A percentile compares a stretch with the other conserved stretches of the same genome.
Conservation (phyloP, 2,329 filamentous ascomycete genomes). For the Eutypella sp. region DNA sequence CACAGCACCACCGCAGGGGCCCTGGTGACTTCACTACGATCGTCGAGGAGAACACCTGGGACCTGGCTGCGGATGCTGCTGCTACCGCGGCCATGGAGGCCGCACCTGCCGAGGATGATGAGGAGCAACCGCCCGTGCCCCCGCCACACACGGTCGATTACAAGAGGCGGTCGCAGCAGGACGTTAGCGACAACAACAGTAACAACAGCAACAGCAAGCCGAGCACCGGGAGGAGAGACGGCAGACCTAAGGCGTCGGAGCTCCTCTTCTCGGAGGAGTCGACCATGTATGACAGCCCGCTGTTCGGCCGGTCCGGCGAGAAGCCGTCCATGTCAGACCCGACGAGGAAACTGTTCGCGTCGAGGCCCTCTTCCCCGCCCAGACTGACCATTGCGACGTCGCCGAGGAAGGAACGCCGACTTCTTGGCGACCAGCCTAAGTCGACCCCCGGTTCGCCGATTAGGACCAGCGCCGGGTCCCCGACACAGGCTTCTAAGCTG, state of each 20-base stretch:
- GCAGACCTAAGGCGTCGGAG: conserved; percentile 11
- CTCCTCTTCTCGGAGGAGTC: conserved; percentile 11
- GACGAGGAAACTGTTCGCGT: conserved; percentile 26
- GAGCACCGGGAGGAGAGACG: conserved; percentile 24
- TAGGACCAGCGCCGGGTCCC: conserved; percentile 2
- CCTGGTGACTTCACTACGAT: conserved; percentile 41
- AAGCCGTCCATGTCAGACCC: conserved; percentile 22
- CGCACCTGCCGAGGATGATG: background rate
- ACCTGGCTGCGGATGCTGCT: conserved; percentile 32
- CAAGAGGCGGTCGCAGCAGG: conserved; percentile 22
- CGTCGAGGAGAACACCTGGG: conserved; percentile 42
- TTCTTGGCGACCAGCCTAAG: background rate
- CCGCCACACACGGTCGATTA: conserved; percentile 23
- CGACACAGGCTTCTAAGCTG: conserved; percentile 9
- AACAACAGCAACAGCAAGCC: too few species aligned
- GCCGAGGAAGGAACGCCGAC: conserved; percentile 9
- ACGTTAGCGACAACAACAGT: background rate
- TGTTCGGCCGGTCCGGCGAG: conserved; percentile 28
- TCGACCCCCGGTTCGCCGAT: conserved; percentile 4
- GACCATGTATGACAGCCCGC: conserved; percentile 24
- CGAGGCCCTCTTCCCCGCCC: conserved; percentile 12
- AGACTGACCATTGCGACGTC: conserved; percentile 6
- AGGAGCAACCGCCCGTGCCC: conserved; percentile 17
- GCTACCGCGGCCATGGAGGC: conserved; percentile 26
- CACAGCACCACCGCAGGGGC: conserved; percentile 26